These are phyloP conservation scores for Dothiorella sarmentorum DNA, from an alignment of 2,329 filamentous ascomycete species.

Conservation along the genomic window DNA sequence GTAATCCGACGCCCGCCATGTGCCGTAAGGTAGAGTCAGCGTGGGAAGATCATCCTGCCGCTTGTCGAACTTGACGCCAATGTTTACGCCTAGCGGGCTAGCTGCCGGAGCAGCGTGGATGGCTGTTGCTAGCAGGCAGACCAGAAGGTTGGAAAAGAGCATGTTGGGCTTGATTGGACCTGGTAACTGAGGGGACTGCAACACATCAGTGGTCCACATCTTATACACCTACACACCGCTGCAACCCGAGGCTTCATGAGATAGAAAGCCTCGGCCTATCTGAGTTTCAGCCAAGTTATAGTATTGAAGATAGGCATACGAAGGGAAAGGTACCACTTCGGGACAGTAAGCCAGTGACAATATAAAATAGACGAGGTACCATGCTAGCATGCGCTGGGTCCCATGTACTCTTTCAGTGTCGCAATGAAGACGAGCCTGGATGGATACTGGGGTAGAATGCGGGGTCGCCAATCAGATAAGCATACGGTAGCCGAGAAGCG, in stretches of 20 bases:
- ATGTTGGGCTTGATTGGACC: not conserved
- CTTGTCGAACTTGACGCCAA: conserved; percentile 14
- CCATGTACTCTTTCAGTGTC: not conserved
- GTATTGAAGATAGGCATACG: not conserved
- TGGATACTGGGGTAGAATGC: not conserved
- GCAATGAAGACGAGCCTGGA: not conserved
- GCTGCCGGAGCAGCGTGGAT: conserved; percentile 1
- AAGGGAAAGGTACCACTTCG: not conserved
- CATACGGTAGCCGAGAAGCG: not conserved
- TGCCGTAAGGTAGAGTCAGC: conserved; percentile 13
- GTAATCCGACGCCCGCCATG: conserved; percentile 9
- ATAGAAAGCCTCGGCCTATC: not conserved
- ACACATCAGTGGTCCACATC: not conserved
- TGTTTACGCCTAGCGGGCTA: not conserved
- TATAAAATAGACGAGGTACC: not conserved
- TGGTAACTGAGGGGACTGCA: not conserved
- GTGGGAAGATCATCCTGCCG: conserved; percentile 14
- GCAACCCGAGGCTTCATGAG: conserved; percentile 4
- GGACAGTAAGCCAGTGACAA: not conserved
- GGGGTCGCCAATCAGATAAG: not conserved
- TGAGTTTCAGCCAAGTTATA: not conserved
- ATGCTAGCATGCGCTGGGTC: too few relatives aligned
- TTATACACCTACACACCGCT: not conserved
- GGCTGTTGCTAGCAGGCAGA: not conserved
- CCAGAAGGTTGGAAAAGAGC: not conserved